Evolutionary conservation across 2,329 filamentous ascomycete species (phyloP), one percentile per base, ranked within the genome.

Genomic region (Nemania sp.): DNA sequence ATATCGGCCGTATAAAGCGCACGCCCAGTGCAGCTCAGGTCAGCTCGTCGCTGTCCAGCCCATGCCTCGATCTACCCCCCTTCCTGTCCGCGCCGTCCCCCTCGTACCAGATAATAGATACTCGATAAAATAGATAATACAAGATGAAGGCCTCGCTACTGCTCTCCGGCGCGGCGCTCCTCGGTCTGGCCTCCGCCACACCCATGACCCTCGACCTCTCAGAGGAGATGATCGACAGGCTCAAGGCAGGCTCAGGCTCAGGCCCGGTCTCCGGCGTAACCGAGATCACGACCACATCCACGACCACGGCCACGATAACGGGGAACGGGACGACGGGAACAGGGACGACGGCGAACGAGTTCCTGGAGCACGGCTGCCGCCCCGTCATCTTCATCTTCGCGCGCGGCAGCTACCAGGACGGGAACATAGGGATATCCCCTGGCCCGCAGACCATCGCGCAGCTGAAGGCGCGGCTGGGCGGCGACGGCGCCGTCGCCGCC

Each of bases 371-470:
- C 1, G 64, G 68, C 5, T 79, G 77, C 60, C 71, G 73, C 18
- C 65, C 69, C 20, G 70, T 76, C 2, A 76, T 75, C 34, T 75
- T 79, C 42, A 74, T 79, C 54, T 78, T 73, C 48, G 77, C 77
- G 2, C 75, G 77, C 18, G 77, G 75, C 1, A 77, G 73, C 2
- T 75, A 72, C 10, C 77, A 79, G 52, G 57, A 68, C 1, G 77
- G 76, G 47, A 78, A 78, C 55, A 67, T 77, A 56, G 71, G 71
- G 18, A 63, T 63, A 11, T 64, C 67, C 6, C 71, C 71, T 10
- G 72, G 72, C 1, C 70, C 70, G 54, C 65, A 74, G 4, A 78
- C 76, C 1, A 87, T 89, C 59, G 73, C 75, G 6, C 76, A 81
- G 51, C 77, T 90, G 13, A 86, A 80, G 3, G 69, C 77, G 1